Evolutionary conservation across 148 eudicot species (phyloP), one percentile per base, ranked within the genome.

Genomic region (Rhododendron ferrugineum): DNA sequence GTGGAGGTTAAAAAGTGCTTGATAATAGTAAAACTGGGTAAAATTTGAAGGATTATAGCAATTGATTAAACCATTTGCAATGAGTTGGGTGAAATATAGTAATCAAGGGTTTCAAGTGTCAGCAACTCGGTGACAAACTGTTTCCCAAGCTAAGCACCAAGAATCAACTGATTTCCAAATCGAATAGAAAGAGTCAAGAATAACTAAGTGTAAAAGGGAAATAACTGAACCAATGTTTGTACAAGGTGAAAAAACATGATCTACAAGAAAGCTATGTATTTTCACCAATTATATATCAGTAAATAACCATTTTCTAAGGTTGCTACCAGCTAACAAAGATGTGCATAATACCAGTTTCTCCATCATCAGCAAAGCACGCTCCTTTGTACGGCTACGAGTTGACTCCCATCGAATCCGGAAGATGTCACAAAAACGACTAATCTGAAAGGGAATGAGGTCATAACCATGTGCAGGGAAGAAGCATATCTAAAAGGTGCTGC

Each of bases 281-380:
- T 28, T 47, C 36, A 54, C 10, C 47, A 18, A 56, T 11, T 20
- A 42, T 23, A 68, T 37, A 40, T 46, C 30, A 60, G 56, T 16
- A 78, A 78, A 15, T 46, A 56, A 32, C 14, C 3, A 42, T 46
- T 34, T 80, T 30, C n/a, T 26, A 28, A 74, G 58, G 74, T 30
- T 40, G 80, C 74, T 40, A 72, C 40, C 54, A 50, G 82, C 56
- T 37, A 81, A 62, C 50, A 79, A 84, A 78, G 60, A 75, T 42
- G 83, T 20, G 62, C 32, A 49, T 30, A 36, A 42, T 94, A 96
- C 98, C 95, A 93, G 85, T 86, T 94, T 91, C 37, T 95, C 98
- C 99, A 97, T 97, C 96, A 95, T 92, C 92, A 95, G 32, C 88
- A 97, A 87, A 32, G 99, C 93, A 80, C 99, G 98, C 84, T 97